Evolutionary conservation across 2,329 filamentous ascomycete genomes (phyloP).

Genomic region (Bretziella fagacearum): DNA sequence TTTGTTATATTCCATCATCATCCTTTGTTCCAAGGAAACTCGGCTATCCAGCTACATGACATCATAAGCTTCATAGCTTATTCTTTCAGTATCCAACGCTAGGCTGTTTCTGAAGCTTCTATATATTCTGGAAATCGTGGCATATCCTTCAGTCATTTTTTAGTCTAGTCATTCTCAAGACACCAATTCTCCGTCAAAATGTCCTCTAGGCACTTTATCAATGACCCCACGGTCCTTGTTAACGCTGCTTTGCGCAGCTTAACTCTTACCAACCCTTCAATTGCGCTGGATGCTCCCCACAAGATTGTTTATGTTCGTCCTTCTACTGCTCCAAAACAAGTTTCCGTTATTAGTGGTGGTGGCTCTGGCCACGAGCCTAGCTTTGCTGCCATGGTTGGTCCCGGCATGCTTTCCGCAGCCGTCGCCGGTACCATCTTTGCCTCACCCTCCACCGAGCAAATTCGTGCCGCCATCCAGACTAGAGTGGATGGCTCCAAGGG

Average conservation of each 20-base stretch:
- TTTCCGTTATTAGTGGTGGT: slow-evolving; percentile 74
- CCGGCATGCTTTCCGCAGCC: slow-evolving; percentile 61
- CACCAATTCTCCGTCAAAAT: slow-evolving; percentile 17
- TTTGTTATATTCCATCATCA: not conserved
- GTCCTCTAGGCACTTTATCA: slow-evolving; percentile 72
- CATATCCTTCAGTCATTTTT: too few species aligned
- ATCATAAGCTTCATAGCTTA: not conserved
- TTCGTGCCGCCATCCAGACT: slow-evolving; percentile 56
- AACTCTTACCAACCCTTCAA: slow-evolving; percentile 67
- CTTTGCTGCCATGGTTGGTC: slow-evolving; percentile 71
- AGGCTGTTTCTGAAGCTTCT: too few species aligned
- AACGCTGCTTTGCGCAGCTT: slow-evolving; percentile 57
- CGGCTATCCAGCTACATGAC: not conserved
- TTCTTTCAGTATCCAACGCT: not conserved
- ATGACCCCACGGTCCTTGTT: slow-evolving; percentile 66
- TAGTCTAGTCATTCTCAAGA: not conserved
- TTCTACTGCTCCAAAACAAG: slow-evolving; percentile 38
- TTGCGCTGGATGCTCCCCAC: slow-evolving; percentile 60
- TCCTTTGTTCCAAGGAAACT: too few species aligned
- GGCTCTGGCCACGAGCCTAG: slow-evolving; percentile 83
- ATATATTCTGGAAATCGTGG: too few species aligned
- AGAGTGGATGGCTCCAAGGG: slow-evolving; percentile 56
- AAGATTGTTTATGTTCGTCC: slow-evolving; percentile 71
- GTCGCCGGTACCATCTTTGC: slow-evolving; percentile 82
- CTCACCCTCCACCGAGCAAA: slow-evolving; percentile 65